Conservation (phyloP, 1,139 yeast genomes). For the Taphrina betulina region DNA sequence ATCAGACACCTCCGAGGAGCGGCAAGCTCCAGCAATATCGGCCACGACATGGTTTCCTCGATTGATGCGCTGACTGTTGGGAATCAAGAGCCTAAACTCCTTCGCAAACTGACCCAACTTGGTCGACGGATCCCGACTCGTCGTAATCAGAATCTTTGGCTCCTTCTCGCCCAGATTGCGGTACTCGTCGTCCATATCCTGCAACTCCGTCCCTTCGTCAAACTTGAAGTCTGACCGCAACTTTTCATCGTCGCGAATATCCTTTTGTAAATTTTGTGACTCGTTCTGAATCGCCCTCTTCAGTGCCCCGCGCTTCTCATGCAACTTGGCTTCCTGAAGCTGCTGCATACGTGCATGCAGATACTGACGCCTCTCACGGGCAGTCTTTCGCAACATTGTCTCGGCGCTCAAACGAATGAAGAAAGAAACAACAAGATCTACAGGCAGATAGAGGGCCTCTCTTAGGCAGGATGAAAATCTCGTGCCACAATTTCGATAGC, state of each 20-base stretch:
- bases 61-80: constrained; percentile 82
- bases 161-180: constrained; percentile 83
- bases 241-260: constrained; percentile 79
- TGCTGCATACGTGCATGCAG: constrained; percentile 84
- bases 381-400: constrained; percentile 71
- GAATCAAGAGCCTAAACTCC: constrained; percentile 84
- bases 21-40: constrained; percentile 79
- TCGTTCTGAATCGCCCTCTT: constrained; percentile 90
- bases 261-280: constrained; percentile 75
- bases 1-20: constrained; percentile 74
- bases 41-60: constrained; percentile 92
- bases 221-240: constrained; percentile 78
- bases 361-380: constrained; percentile 93
- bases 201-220: constrained; percentile 65
- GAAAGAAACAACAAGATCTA: too few species aligned
- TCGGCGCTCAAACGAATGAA: too few species aligned
- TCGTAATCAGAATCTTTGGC: constrained; percentile 90
- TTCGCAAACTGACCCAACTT: constrained; percentile 86
- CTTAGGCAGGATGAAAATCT: too few species aligned
- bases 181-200: constrained; percentile 79
- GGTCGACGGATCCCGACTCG: constrained; percentile 87
- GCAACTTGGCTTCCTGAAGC: constrained; percentile 80
- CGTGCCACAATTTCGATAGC: too few species aligned
- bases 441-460: too few species aligned
- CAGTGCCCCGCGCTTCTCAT: constrained; percentile 81